Evolutionary conservation across 768 basidiomycete species (phyloP), one percentile per base, ranked within the genome.

Genomic region (Cyclocybe cylindracea): DNA sequence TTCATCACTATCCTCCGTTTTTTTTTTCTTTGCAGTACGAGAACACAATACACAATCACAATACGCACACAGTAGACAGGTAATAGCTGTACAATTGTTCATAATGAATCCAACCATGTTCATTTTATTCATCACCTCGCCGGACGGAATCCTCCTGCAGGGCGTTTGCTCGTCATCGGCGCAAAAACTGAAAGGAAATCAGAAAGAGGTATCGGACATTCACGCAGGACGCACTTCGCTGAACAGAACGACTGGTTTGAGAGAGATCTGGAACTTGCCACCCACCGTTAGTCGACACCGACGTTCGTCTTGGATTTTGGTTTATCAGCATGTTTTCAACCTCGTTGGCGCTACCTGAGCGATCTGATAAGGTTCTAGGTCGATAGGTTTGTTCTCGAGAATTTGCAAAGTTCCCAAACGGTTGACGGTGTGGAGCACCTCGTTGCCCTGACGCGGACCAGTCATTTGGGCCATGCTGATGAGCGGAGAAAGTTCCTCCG

Each of bases 271-370:
- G 39, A 10, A 55, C 49, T 41, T 62, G 65, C 65, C 65, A 66
- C 18, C 62, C 65, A 36, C 44, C 29, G 24, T 51, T 55, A n/a
- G 43, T 51, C 39, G 46, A 24, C 32, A 54, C 48, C 40, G 52
- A 46, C 44, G 50, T 38, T 44, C 57, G 59, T 31, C 53, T 51
- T 43, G 53, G 16, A 46, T 57, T 60, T 16, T 59, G 65, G 32
- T 59, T 57, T n/a, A 77, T 67, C 35, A 89, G 72, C 53, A 89
- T 63, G 54, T 79, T 78, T 61, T 91, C 88, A n/a, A 89, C 85
- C 61, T 90, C 89, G 44, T 83, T 79, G 1, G 80, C 77, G 63
- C 87, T 89, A 48, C 83, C 82, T 32, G 87, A 86, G 32, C 74
- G 76, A 61, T 85, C 83, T 40, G 83, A 84, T 38, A 72, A 54